These are phyloP conservation scores for Massarina eburnea DNA, from an alignment of 2,329 filamentous ascomycete species.

Conservation along the genomic window DNA sequence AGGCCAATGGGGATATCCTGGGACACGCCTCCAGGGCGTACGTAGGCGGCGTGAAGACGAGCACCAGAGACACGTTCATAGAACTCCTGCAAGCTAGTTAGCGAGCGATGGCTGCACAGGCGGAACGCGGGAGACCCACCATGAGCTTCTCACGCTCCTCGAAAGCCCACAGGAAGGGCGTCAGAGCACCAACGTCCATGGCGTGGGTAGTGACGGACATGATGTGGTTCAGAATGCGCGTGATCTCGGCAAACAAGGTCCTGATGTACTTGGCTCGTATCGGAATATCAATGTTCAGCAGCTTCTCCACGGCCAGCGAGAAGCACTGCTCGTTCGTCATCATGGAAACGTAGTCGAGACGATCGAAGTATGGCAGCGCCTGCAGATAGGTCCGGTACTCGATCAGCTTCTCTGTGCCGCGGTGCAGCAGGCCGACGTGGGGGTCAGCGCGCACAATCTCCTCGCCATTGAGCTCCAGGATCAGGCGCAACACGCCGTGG, in stretches of 20 bases:
- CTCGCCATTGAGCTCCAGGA: conserved; percentile 96
- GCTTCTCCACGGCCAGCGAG: conserved; percentile 92
- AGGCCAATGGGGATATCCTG: conserved; percentile 93
- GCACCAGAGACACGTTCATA: conserved; percentile 99
- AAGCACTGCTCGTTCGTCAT: conserved; percentile 99
- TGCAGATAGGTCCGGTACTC: conserved; percentile 99
- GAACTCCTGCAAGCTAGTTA: conserved; percentile 73
- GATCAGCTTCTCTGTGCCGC: conserved; percentile 98
- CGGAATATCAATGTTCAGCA: conserved; percentile 94
- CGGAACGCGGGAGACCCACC: conserved; percentile 56
- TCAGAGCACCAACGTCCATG: conserved; percentile 98
- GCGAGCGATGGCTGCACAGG: conserved; percentile 9
- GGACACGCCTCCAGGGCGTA: conserved; percentile 92
- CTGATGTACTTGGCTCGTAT: conserved; percentile 96
- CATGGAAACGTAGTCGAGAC: conserved; percentile 98
- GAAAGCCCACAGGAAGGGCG: conserved; percentile 98
- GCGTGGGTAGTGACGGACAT: conserved; percentile 98
- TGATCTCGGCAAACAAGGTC: conserved; percentile 94
- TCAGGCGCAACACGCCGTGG: conserved; percentile 95
- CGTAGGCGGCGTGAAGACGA: conserved; percentile 94
- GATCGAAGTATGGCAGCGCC: conserved; percentile 97
- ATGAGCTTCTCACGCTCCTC: conserved; percentile 99
- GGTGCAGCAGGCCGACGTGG: conserved; percentile 92
- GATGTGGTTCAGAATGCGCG: conserved; percentile 90
- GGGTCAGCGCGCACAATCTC: conserved; percentile 96